Evolutionary conservation across 306 rosid species (phyloP), one percentile per base, ranked within the genome.

Genomic region (Acacia confusa): DNA sequence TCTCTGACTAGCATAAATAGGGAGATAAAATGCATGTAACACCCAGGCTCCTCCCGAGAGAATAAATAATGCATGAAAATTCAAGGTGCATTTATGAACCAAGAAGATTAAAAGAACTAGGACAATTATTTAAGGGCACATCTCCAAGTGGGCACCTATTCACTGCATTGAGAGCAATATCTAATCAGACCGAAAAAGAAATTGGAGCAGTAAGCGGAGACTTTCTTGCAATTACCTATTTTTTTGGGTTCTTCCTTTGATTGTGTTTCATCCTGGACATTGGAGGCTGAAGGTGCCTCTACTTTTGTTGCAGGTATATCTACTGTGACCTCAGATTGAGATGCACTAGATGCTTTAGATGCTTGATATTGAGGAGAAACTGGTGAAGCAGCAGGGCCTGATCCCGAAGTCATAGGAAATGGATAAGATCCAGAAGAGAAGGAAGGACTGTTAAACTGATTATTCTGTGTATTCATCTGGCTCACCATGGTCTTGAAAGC

Each of bases 401-500:
- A 57, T 40, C 85, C 48, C 12, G 92, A 16, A 78, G 95, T 85
- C 79, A 86, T 53, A 0, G 97, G 85, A 86, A 94, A 94, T 81
- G 97, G 98, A 87, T 86, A 96, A 78, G 99, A 87, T 24, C 94
- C 97, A 47, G 92, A 86, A 74, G 97, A 82, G 83, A 84, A 88
- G 38, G 90, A 79, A 84, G 94, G 75, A 82, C 81, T 91, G 67
- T 77, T 84, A 82, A 89, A 86, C 70, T 70, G 94, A 76, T 81
- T 87, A 74, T 84, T 88, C 86, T 90, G 99, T 79, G 98, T 10
- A 90, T 88, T 89, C 97, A 89, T 88, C 85, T 94, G 98, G 75
- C 97, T 90, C 99, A 94, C 92, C 91, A 96, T 28, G 71, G 92
- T 91, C 92, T 96, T 92, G 84, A 94, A 88, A 88, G 99, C 98